Percentiles rank a stretch among this genome's conserved stretches.
phyloP scores from a whole-genome alignment of 2,329 filamentous ascomycete genomes.

The Epichloe glyceriae region DNA sequence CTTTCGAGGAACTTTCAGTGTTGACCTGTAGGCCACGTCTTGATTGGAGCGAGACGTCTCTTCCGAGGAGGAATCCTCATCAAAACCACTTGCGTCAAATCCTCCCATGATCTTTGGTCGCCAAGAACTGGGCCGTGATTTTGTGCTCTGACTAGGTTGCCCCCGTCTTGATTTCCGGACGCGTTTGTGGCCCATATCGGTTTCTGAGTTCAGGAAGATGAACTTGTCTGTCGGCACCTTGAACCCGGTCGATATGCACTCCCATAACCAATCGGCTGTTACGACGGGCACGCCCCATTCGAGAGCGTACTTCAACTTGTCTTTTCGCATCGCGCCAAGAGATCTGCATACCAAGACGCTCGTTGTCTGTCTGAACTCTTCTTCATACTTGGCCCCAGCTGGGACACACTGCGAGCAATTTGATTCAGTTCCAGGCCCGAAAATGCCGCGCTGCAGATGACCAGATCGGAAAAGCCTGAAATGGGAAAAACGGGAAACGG shows the following conservation, averaged over 20 bases:
- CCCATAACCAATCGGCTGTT: constrained; percentile 70
- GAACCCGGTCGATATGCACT: constrained; percentile 51
- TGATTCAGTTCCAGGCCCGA: constrained; percentile 75
- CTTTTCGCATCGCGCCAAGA: constrained; percentile 42
- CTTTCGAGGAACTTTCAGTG: constrained; percentile 4
- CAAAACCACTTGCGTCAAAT: constrained; percentile 29
- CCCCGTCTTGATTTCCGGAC: constrained; percentile 6
- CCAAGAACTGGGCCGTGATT: constrained; percentile 4
- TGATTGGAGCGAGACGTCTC: not conserved
- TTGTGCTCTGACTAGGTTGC: not conserved
- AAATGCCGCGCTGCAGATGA: constrained; percentile 72
- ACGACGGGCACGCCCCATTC: constrained; percentile 74
- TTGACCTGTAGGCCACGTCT: not conserved
- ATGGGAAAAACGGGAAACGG: constrained; percentile 65
- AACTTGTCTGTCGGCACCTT: constrained; percentile 32
- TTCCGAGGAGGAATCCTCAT: constrained; percentile 17
- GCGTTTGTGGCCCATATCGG: constrained; percentile 8
- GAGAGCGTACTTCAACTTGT: constrained; percentile 68
- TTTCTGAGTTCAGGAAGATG: constrained; percentile 34
- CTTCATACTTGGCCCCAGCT: constrained; percentile 70
- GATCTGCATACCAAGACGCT: constrained; percentile 66
- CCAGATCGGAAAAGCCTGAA: constrained; percentile 53
- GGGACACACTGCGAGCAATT: constrained; percentile 59
- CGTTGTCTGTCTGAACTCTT: constrained; percentile 57
- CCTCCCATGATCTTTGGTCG: constrained; percentile 12